Evolutionary conservation across 371 early-diverging fungal species (phyloP).

Genomic region (Mucor mucedo): DNA sequence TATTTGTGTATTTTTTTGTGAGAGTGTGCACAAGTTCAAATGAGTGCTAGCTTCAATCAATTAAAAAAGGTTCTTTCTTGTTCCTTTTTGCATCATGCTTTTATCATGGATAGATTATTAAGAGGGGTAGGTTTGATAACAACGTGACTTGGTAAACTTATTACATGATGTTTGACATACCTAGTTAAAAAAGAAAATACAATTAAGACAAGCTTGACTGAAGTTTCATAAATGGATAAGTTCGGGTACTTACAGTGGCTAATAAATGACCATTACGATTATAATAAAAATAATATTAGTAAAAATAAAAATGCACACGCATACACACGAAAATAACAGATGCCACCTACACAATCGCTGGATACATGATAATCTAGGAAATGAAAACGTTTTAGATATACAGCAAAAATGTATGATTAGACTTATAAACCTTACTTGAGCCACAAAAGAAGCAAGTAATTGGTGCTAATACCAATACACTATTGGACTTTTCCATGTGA

Average conservation of each 20-base stretch:
- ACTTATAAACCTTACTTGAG: slow-evolving; percentile 2
- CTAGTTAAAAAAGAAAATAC: not conserved
- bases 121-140: not conserved
- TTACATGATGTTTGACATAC: not conserved
- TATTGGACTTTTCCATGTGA: not conserved
- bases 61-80: not conserved
- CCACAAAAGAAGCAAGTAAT: slow-evolving; percentile 16
- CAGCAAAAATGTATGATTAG: not conserved
- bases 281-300: not conserved
- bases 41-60: not conserved
- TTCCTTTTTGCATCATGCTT: not conserved
- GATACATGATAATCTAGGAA: slow-evolving; percentile 8
- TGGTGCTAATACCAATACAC: not conserved
- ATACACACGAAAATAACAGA: not conserved
- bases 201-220: no score
- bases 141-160: not conserved
- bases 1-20: not conserved
- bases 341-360: slow-evolving; percentile 11
- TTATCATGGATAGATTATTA: not conserved
- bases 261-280: not conserved
- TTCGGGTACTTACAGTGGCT: slow-evolving; percentile 12
- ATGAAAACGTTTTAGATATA: not conserved
- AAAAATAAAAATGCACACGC: not conserved
- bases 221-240: no score
- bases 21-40: not conserved